A percentile compares a stretch with the other conserved stretches of the same genome.
These are phyloP conservation scores for Oryza rufipogon DNA, from an alignment of 176 grass and related monocot genomes.

Conservation along the genomic window DNA sequence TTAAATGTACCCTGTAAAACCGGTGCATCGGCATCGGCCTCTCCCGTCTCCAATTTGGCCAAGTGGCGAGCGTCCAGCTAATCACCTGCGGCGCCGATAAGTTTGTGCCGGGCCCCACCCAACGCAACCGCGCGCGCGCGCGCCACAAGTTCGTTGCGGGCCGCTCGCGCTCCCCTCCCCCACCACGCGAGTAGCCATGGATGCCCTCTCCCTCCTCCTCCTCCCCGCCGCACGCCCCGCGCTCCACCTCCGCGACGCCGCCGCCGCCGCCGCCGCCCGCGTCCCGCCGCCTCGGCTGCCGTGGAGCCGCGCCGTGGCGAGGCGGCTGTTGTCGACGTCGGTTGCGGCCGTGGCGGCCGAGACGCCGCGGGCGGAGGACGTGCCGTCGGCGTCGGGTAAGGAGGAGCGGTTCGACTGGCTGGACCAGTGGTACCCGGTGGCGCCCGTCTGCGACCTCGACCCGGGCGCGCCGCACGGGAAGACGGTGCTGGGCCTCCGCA, in stretches of 20 bases:
- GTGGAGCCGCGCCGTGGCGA: background rate
- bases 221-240: background rate
- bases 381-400: background rate
- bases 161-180: background rate
- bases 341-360: constrained; percentile 33
- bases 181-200: constrained; percentile 20
- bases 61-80: no score
- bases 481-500: constrained; percentile 75
- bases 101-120: no score
- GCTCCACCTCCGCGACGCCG: background rate
- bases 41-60: no score
- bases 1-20: no score
- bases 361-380: background rate
- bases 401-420: constrained; percentile 76
- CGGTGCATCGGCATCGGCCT: no score
- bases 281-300: background rate
- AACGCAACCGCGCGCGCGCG: no score
- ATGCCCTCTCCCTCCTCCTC: constrained; percentile 29
- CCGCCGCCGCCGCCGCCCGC: background rate
- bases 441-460: constrained; percentile 85
- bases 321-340: background rate
- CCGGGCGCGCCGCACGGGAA: constrained; percentile 73
- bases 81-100: no score
- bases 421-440: constrained; percentile 85
- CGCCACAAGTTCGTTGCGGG: background rate